These are phyloP conservation scores for Macrophomina phaseolina DNA, from an alignment of 2,329 filamentous ascomycete genomes.

Conservation along the genomic window DNA sequence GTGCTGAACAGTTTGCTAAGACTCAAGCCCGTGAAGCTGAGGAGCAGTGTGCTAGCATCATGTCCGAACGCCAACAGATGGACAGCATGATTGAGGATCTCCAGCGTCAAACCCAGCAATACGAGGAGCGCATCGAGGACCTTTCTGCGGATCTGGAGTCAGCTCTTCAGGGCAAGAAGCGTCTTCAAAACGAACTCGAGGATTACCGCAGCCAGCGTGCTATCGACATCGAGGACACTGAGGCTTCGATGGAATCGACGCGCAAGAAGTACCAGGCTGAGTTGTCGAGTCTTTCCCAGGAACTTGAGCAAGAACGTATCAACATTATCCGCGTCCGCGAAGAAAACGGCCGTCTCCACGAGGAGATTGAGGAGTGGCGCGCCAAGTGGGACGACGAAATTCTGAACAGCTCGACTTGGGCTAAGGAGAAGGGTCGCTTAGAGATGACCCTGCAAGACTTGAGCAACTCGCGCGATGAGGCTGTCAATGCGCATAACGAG, in stretches of 20 bases:
- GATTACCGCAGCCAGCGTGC: constrained; percentile 95
- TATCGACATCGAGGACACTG: constrained; percentile 96
- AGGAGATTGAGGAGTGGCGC: constrained; percentile 92
- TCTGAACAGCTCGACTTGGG: constrained; percentile 96
- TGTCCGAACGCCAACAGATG: constrained; percentile 91
- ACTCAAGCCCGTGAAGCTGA: constrained; percentile 88
- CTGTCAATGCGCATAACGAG: constrained; percentile 90
- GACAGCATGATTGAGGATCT: constrained; percentile 87
- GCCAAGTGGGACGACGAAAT: constrained; percentile 99
- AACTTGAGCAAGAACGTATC: constrained; percentile 91
- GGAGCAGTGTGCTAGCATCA: constrained; percentile 85
- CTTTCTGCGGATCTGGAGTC: constrained; percentile 86
- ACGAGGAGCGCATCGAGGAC: constrained; percentile 91
- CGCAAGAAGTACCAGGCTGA: constrained; percentile 97
- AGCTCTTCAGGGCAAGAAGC: constrained; percentile 86
- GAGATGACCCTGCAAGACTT: constrained; percentile 90
- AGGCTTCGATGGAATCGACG: constrained; percentile 94
- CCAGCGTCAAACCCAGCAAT: constrained; percentile 84
- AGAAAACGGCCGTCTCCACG: constrained; percentile 86
- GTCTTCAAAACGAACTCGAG: constrained; percentile 94
- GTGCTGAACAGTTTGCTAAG: constrained; percentile 93
- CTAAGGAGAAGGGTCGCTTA: constrained; percentile 92
- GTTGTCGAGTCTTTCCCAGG: constrained; percentile 85
- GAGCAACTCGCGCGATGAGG: constrained; percentile 90
- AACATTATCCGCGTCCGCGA: constrained; percentile 83